Conservation (phyloP, 108 stramenopile species). For the Nitzschia putrida region DNA sequence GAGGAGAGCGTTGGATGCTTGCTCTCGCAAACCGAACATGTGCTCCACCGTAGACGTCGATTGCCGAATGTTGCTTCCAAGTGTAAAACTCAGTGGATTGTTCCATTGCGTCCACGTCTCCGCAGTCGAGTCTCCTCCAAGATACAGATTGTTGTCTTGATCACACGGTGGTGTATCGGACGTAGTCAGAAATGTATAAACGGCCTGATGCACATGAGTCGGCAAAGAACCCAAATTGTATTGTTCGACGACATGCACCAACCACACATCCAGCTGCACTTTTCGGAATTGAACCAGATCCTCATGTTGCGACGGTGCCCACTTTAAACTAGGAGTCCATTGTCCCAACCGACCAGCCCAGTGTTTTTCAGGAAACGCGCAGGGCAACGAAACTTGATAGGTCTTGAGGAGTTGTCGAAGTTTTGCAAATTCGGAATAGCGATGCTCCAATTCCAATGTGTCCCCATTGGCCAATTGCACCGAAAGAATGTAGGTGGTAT, state of each 20-base stretch:
- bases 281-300: slow-evolving; percentile 51
- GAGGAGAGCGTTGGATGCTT: background rate
- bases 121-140: background rate
- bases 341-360: slow-evolving; percentile 65
- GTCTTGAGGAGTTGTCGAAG: slow-evolving; percentile 37
- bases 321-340: slow-evolving; percentile 48
- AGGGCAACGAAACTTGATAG: slow-evolving; percentile 32
- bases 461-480: slow-evolving; percentile 32
- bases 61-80: slow-evolving; percentile 62
- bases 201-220: slow-evolving; percentile 19
- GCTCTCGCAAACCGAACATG: slow-evolving; percentile 35
- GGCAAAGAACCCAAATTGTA: slow-evolving; percentile 40
- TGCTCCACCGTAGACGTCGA: slow-evolving; percentile 49
- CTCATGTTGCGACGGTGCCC: slow-evolving; percentile 35
- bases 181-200: slow-evolving; percentile 48
- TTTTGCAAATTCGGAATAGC: slow-evolving; percentile 69
- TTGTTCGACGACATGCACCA: slow-evolving; percentile 45
- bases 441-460: slow-evolving; percentile 52
- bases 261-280: slow-evolving; percentile 63
- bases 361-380: slow-evolving; percentile 54
- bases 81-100: slow-evolving; percentile 62
- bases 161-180: slow-evolving; percentile 55
- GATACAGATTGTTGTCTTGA: slow-evolving; percentile 28
- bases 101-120: slow-evolving; percentile 21
- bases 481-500: slow-evolving; percentile 56